Conservation (phyloP, 2,329 filamentous ascomycete species). For the Pseudogymnoascus sp. region DNA sequence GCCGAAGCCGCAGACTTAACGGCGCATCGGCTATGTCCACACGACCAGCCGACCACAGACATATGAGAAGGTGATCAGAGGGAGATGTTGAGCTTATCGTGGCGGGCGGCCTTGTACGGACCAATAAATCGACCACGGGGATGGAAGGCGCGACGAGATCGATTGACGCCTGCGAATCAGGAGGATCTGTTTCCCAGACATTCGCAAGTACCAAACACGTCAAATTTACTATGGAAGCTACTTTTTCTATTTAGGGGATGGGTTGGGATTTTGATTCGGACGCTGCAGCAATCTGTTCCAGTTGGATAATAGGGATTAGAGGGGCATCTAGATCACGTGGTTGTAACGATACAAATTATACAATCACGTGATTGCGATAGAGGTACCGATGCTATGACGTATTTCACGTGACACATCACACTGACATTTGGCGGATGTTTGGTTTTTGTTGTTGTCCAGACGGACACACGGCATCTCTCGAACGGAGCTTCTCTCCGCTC, state of each 20-base stretch:
- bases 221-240: background rate
- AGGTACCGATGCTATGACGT: background rate
- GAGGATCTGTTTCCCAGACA: background rate
- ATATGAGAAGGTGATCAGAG: background rate
- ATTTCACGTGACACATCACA: background rate
- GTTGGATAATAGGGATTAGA: background rate
- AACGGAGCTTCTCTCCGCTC: background rate
- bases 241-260: background rate
- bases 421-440: background rate
- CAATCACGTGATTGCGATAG: background rate
- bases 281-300: background rate
- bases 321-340: background rate
- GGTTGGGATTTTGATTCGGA: background rate
- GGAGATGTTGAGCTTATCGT: background rate
- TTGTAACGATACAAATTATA: background rate
- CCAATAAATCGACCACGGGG: constrained; percentile 3
- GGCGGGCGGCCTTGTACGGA: background rate
- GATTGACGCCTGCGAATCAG: background rate
- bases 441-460: background rate
- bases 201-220: background rate
- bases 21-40: background rate
- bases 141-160: background rate
- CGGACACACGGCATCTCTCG: background rate
- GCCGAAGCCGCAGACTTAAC: background rate
- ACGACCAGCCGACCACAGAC: background rate